These are phyloP conservation scores for Haberlea rhodopensis DNA, from an alignment of 257 asterid genomes.

Conservation along the genomic window DNA sequence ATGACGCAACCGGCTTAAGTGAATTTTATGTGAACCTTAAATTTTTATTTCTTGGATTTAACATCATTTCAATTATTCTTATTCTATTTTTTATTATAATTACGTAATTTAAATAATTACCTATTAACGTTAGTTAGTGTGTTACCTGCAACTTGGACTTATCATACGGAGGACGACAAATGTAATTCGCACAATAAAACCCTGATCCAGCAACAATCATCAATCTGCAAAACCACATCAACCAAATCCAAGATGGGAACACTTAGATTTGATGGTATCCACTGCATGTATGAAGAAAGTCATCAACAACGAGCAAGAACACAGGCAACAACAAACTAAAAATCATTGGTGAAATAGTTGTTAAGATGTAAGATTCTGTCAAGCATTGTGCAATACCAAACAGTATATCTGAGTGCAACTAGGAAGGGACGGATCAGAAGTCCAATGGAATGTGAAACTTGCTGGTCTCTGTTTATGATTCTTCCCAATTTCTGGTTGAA, in stretches of 20 bases:
- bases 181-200: slow-evolving; percentile 30
- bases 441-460: slow-evolving; percentile 38
- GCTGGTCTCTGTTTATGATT: slow-evolving; percentile 37
- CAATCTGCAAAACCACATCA: slow-evolving; percentile 85
- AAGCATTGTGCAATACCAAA: slow-evolving; percentile 18
- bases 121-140: too few species aligned
- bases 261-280: slow-evolving; percentile 91
- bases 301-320: slow-evolving; percentile 26
- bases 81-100: too few species aligned
- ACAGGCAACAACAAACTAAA: slow-evolving; percentile 6
- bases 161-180: neutral
- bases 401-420: slow-evolving; percentile 34
- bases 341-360: slow-evolving; percentile 13
- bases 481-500: slow-evolving; percentile 38
- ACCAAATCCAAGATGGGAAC: slow-evolving; percentile 82
- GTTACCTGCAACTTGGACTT: too few species aligned
- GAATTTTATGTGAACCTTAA: too few species aligned
- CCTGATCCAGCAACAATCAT: slow-evolving; percentile 99
- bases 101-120: too few species aligned
- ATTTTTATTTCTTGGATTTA: too few species aligned
- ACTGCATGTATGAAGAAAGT: slow-evolving; percentile 49
- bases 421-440: slow-evolving; percentile 62
- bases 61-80: too few species aligned
- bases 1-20: too few species aligned
- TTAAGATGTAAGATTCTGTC: neutral